phyloP scores from a whole-genome alignment of 2,329 filamentous ascomycete species.

The Fusarium guadeloupense region DNA sequence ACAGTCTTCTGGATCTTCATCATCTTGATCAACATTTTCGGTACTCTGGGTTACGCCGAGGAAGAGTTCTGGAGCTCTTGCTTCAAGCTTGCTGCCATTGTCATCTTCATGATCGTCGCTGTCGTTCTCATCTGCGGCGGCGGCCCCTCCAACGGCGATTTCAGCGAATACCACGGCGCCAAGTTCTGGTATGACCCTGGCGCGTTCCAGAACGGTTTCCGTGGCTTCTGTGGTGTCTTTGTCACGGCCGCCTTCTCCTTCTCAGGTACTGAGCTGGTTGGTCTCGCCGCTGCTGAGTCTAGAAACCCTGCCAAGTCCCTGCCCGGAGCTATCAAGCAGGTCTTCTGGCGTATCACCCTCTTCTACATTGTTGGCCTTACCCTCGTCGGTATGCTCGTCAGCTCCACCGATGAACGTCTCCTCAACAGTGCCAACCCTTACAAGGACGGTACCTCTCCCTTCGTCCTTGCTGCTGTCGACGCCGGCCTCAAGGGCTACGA shows the following conservation, averaged over 20 bases:
- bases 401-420: slow-evolving; percentile 55
- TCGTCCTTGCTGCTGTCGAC: slow-evolving; percentile 60
- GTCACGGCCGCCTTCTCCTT: slow-evolving; percentile 76
- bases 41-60: slow-evolving; percentile 61
- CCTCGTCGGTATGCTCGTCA: slow-evolving; percentile 58
- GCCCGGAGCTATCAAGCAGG: slow-evolving; percentile 83
- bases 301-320: slow-evolving; percentile 74
- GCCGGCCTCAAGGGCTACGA: slow-evolving; percentile 59
- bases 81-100: slow-evolving; percentile 65
- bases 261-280: slow-evolving; percentile 73
- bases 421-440: slow-evolving; percentile 47
- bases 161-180: slow-evolving; percentile 55
- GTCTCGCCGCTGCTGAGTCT: slow-evolving; percentile 75
- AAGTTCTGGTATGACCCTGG: slow-evolving; percentile 50
- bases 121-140: slow-evolving; percentile 67
- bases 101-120: slow-evolving; percentile 70
- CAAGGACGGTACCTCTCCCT: slow-evolving; percentile 55
- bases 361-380: slow-evolving; percentile 62
- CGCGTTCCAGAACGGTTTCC: slow-evolving; percentile 74
- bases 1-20: slow-evolving; percentile 61
- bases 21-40: slow-evolving; percentile 63
- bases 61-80: slow-evolving; percentile 66
- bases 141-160: slow-evolving; percentile 57
- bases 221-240: slow-evolving; percentile 74
- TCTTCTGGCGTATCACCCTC: slow-evolving; percentile 62